Conservation (phyloP, 805 yeast species). For the Wickerhamomyces xylosicus region DNA sequence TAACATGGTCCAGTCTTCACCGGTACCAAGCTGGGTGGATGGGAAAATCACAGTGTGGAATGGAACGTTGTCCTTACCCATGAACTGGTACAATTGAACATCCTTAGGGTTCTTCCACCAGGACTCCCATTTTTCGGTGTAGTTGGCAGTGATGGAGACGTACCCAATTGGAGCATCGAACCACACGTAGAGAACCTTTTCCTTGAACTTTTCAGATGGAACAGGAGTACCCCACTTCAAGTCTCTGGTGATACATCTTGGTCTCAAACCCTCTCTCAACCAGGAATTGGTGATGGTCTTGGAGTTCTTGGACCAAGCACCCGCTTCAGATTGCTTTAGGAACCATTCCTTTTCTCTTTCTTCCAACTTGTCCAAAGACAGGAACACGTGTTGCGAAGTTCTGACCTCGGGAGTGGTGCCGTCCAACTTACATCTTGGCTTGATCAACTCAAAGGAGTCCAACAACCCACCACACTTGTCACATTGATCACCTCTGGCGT, state of each 20-base stretch:
- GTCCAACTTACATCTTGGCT: constrained; percentile 94
- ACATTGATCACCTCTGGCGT: constrained; percentile 99
- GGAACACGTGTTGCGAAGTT: constrained; percentile 77
- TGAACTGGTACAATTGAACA: constrained; percentile 86
- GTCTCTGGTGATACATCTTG: constrained; percentile 96
- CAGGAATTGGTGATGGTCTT: constrained; percentile 83
- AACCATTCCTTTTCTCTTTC: constrained; percentile 67
- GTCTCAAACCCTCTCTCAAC: constrained; percentile 86
- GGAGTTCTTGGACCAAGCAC: constrained; percentile 89
- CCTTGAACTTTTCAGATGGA: constrained; percentile 75
- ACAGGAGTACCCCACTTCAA: constrained; percentile 98
- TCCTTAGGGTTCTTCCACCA: constrained; percentile 97
- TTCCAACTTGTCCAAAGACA: constrained; percentile 78
- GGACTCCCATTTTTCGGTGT: constrained; percentile 65
- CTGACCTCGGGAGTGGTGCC: constrained; percentile 70
- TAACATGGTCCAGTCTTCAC: constrained; percentile 81
- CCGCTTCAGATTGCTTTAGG: constrained; percentile 52
- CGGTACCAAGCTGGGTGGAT: constrained; percentile 80
- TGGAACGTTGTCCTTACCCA: constrained; percentile 99
- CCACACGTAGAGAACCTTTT: constrained; percentile 96
- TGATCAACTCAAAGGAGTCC: constrained; percentile 85
- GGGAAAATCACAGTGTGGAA: constrained; percentile 99
- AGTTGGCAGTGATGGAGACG: constrained; percentile 91
- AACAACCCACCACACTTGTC: constrained; percentile 88
- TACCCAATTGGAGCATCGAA: constrained; percentile 98